Percentiles rank a stretch among this genome's conserved stretches.
Evolutionary conservation across 2,329 filamentous ascomycete genomes (phyloP).

Genomic region (Aureobasidium musti): DNA sequence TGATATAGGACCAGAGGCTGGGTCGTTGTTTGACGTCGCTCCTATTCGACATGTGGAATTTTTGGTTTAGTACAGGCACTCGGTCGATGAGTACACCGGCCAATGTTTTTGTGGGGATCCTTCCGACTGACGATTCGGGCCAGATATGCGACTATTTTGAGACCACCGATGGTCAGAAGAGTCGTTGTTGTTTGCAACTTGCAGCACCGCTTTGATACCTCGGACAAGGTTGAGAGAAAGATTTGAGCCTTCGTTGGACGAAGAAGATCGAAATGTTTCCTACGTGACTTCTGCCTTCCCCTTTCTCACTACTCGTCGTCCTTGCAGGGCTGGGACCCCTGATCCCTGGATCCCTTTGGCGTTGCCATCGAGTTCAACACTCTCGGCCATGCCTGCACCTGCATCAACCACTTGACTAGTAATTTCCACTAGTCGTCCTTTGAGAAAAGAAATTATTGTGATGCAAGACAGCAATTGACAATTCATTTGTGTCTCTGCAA

Average conservation of each 20-base stretch:
- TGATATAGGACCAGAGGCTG: conserved; percentile 57
- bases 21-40: conserved; percentile 53
- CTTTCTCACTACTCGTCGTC: conserved; percentile 13
- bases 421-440: neutral
- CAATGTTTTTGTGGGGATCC: conserved; percentile 11
- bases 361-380: conserved; percentile 2
- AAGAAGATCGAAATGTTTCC: neutral
- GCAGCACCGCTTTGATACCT: conserved; percentile 3
- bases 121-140: conserved; percentile 3
- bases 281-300: conserved; percentile 8
- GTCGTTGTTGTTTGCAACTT: neutral
- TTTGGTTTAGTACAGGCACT: neutral
- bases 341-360: conserved; percentile 14
- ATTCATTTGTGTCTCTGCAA: neutral
- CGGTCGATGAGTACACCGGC: neutral
- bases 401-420: neutral
- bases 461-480: neutral
- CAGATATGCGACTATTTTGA: conserved; percentile 19
- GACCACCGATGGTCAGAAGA: neutral
- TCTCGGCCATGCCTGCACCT: neutral
- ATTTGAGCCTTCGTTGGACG: neutral
- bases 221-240: neutral
- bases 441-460: neutral
- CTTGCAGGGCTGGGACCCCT: conserved; percentile 25
- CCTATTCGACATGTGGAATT: conserved; percentile 55